phyloP scores from a whole-genome alignment of 306 rosid species.

The Quercus dentata region DNA sequence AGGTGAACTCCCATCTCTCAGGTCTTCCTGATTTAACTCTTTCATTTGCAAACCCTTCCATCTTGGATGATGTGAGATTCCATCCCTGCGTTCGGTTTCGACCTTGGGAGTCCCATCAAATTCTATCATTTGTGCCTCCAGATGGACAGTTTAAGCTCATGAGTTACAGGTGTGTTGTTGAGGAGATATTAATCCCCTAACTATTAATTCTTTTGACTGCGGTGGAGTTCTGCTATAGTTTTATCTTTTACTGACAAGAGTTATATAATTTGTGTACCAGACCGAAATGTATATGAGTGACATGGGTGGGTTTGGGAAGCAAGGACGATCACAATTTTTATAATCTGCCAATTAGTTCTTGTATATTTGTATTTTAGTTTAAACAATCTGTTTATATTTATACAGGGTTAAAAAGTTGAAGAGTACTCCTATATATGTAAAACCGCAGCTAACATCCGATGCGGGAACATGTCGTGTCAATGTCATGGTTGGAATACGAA shows the following conservation, averaged over 20 bases:
- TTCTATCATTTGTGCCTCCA: constrained; percentile 94
- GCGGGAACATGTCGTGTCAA: constrained; percentile 71
- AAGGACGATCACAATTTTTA: background rate
- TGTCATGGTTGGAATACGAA: constrained; percentile 78
- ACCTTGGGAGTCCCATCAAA: constrained; percentile 87
- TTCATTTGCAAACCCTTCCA: constrained; percentile 81
- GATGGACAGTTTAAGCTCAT: constrained; percentile 92
- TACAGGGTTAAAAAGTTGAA: constrained; percentile 87
- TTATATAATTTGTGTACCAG: background rate
- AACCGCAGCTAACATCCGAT: constrained; percentile 84
- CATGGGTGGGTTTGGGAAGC: constrained; percentile 8
- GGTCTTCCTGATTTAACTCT: constrained; percentile 93
- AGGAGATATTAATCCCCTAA: background rate
- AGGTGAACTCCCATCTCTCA: constrained; percentile 86
- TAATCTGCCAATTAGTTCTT: background rate
- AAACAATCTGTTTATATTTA: constrained; percentile 1
- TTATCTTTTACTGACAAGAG: background rate
- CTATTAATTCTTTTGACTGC: constrained; percentile 3
- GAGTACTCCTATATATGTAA: constrained; percentile 83
- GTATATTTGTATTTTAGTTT: background rate
- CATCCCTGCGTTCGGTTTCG: constrained; percentile 88
- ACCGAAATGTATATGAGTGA: background rate
- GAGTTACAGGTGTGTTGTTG: constrained; percentile 72
- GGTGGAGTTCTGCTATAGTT: background rate
- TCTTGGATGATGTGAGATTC: constrained; percentile 87